Base-by-base conservation (phyloP, 2,329 filamentous ascomycete genomes). In the Chaetomiaceae sp. region DNA sequence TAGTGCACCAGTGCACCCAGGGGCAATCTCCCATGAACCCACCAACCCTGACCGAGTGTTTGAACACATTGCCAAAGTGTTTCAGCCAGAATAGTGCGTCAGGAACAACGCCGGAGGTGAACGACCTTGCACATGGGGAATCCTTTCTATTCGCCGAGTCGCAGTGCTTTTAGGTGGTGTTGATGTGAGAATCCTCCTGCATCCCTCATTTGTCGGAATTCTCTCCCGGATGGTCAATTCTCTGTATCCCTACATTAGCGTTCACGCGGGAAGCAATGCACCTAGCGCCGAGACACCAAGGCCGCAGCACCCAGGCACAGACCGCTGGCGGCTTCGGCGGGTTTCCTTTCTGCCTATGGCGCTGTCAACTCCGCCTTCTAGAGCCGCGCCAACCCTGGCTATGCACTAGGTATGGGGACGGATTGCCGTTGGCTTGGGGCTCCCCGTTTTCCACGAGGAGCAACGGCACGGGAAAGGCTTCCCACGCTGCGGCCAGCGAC, bases 191-290 rank as follows among this genome's bases (percentile, higher is more conserved):
- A 42, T 21, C 40, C 16, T 16, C 43, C 46, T 51, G 51, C 50
- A 43, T 20, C 42, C 32, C 34, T 48, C 47, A 51, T 54, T 53
- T 53, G 50, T 41, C 54, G 32, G 47, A 36, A 30, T 16, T 4
- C 2, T 4, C 10, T 30, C 25, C 33, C 46, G 36, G 46, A 8
- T 30, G 33, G 33, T 43, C 41, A 37, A 38, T 32, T 51, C 36
- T 11, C 5, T 27, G 25, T 27, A 27, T 27, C 5, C 25, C 5
- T 27, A 30, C 42, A 47, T 41, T 47, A 34, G 41, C 46, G 27
- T 33, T 32, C 25, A 32, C 18, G 4, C 21, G 11, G 2, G 27
- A 32, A 21, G 16, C 27, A 16, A 32, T 14, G 8, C 34, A 30
- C 8, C 20, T 9, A 25, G 20, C 30, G 42, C 42, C 30, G 20